These are phyloP conservation scores for Solanum sparsipilum DNA, from an alignment of 257 asterid species.

Conservation along the genomic window DNA sequence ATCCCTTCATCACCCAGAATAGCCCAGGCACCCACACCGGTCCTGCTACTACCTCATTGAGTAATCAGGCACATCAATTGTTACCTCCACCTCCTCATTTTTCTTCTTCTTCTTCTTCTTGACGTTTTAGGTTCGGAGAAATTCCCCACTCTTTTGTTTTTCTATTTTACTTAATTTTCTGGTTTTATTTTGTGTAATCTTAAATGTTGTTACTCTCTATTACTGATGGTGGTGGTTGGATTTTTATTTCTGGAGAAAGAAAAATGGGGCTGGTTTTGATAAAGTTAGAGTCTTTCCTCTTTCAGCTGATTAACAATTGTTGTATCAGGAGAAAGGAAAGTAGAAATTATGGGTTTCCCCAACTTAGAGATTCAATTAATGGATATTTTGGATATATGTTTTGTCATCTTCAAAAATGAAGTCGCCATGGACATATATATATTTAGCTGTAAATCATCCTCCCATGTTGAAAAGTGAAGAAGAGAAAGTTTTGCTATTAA, in stretches of 20 bases:
- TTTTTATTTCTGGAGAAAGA: background rate
- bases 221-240: background rate
- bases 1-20: conserved; percentile 26
- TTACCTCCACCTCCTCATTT: conserved; percentile 16
- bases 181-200: conserved; percentile 7
- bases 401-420: background rate
- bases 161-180: background rate
- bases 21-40: background rate
- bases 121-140: background rate
- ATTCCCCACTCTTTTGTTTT: background rate
- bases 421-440: background rate
- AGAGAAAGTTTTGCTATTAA: background rate
- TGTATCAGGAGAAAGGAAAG: background rate
- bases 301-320: background rate
- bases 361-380: background rate
- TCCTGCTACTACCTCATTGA: background rate
- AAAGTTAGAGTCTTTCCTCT: background rate
- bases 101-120: conserved; percentile 2
- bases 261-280: background rate
- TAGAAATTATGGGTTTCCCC: background rate
- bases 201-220: background rate
- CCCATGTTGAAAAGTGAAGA: background rate
- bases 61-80: conserved; percentile 11
- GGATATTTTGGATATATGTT: background rate
- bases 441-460: background rate